These are phyloP conservation scores for Besnoitia besnoiti DNA, from an alignment of 169 alveolate species.

Conservation along the genomic window DNA sequence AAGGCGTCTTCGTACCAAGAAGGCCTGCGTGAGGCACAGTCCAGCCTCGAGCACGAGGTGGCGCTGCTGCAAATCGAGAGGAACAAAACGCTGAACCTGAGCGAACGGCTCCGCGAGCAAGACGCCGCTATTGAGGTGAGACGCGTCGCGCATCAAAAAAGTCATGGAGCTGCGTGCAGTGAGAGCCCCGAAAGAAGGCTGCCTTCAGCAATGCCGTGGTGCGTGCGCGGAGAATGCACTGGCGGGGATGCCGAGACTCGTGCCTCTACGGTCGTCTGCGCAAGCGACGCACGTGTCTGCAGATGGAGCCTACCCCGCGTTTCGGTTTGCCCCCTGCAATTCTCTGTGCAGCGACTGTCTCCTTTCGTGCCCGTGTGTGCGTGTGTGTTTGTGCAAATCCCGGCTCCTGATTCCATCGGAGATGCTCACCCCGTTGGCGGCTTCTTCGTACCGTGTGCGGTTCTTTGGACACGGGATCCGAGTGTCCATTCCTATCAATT, in stretches of 20 bases:
- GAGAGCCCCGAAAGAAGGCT: background rate
- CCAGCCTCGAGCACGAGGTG: slow-evolving; percentile 40
- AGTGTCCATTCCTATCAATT: background rate
- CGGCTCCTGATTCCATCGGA: no score
- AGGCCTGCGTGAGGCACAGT: slow-evolving; percentile 51
- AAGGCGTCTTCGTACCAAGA: slow-evolving; percentile 58
- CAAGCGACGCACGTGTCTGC: no score
- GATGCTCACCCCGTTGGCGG: background rate
- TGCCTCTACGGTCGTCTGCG: no score
- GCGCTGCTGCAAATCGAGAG: slow-evolving; percentile 58
- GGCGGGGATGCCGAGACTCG: no score
- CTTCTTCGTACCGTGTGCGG: background rate
- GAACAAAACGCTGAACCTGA: background rate
- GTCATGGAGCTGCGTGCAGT: background rate
- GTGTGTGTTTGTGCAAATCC: no score
- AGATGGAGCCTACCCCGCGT: no score
- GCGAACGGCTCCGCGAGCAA: background rate
- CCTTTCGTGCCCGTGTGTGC: no score
- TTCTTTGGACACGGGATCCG: background rate
- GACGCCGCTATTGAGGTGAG: background rate
- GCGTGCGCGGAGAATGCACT: background rate
- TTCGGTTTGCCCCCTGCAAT: no score
- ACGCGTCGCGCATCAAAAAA: background rate
- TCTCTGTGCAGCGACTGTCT: no score
- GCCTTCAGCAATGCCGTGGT: background rate